Evolutionary conservation across 495 filamentous ascomycete genomes (phyloP).

Genomic region (Tuber calosporum): DNA sequence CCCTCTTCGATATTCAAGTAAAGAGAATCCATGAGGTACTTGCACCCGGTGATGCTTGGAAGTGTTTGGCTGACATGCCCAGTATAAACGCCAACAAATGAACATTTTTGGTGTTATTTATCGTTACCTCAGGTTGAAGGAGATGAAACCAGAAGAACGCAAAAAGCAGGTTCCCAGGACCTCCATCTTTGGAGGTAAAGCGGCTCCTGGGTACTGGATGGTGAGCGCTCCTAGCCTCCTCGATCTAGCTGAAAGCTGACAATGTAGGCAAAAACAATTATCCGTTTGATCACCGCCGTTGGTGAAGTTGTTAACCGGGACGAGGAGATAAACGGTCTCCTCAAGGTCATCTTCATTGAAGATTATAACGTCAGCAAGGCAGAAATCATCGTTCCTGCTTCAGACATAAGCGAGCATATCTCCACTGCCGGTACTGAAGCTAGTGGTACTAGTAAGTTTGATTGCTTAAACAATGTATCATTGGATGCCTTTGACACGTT

Average conservation of each 20-base stretch:
- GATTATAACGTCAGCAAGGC: slow-evolving; percentile 99
- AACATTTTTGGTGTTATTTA: slow-evolving; percentile 99
- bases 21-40: slow-evolving; percentile 85
- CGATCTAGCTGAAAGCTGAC: slow-evolving; percentile 53
- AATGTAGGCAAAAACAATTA: slow-evolving; percentile 84
- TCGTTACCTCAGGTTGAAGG: slow-evolving; percentile 83
- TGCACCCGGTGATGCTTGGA: not conserved
- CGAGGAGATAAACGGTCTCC: slow-evolving; percentile 77
- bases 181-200: slow-evolving; percentile 95
- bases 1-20: slow-evolving; percentile 93
- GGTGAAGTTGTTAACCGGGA: slow-evolving; percentile 89
- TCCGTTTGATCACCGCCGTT: slow-evolving; percentile 90
- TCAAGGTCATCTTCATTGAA: slow-evolving; percentile 95
- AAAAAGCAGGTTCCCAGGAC: slow-evolving; percentile 89
- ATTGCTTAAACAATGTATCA: slow-evolving; percentile 3
- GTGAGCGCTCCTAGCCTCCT: slow-evolving; percentile 7
- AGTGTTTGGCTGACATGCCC: slow-evolving; percentile 7
- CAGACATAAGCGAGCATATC: slow-evolving; percentile 96
- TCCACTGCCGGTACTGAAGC: slow-evolving; percentile 92
- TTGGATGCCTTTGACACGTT: slow-evolving; percentile 11
- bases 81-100: slow-evolving; percentile 95
- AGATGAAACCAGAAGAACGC: slow-evolving; percentile 70
- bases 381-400: slow-evolving; percentile 89
- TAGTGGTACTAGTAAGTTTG: slow-evolving; percentile 42
- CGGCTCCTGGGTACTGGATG: slow-evolving; percentile 99